Base-by-base conservation (phyloP, 1,284 basidiomycete genomes). In the Amylostereum areolatum region DNA sequence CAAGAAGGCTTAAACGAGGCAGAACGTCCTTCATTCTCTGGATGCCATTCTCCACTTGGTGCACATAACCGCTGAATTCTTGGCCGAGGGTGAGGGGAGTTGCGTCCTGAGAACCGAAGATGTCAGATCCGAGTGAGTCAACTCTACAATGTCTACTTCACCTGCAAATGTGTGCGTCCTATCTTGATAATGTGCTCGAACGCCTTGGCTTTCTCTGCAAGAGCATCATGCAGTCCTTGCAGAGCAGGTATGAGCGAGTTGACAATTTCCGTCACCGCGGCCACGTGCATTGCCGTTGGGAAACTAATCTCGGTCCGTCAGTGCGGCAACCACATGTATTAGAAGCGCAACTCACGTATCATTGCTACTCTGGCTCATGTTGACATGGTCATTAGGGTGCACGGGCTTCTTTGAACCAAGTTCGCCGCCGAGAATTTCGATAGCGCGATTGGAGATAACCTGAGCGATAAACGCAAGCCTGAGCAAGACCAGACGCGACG, bases 301-400 rank as follows among this genome's bases (percentile, higher is more conserved):
- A 99, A 99, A 28, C 92, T 96, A 54, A 3, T 9, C 2, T 25
- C 35, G 27, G 24, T 32, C 24, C 27, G 25, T 27, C 12, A 25
- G 41, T 8, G 51, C 5, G 12, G 29, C 9, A 50, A 31, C n/a
- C 34, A 28, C 44, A 18, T 18, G 18, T 18, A 18, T 18, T 25
- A 24, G n/a, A 31, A 12, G 37, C 34, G 27, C 11, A 25, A 67
- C 77, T 56, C 64, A 92, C 90, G 95, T 96, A 71, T 99, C 97
- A 66, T 99, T 99, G 65, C 93, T 97, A 59, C 92, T 96, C 72
- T 99, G 97, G 67, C 91, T 94, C 90, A 92, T 97, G 77, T 99
- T 99, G 63, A 98, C 96, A 73, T 99, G 97, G 68, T 99, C 97
- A 68, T 99, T 99, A 41, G 97, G 97, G 70, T 99, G 97, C 9